Conservation (phyloP, 2,329 filamentous ascomycete genomes). For the Waltergamsia citrina region DNA sequence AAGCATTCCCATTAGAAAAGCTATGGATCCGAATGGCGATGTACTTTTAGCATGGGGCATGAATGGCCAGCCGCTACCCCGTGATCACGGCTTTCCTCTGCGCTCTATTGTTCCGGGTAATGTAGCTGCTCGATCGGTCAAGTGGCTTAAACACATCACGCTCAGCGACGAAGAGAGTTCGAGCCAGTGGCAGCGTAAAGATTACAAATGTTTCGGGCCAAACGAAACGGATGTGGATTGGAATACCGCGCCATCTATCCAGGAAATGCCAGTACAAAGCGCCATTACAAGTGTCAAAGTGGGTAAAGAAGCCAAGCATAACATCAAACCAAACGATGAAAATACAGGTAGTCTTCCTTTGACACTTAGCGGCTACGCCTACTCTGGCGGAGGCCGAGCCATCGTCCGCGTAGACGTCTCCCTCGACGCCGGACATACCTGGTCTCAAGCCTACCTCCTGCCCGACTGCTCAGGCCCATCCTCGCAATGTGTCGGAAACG, state of each 20-base stretch:
- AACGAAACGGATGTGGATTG: conserved; percentile 52
- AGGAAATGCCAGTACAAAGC: conserved; percentile 59
- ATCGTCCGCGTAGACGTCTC: conserved; percentile 61
- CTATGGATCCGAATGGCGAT: conserved; percentile 50
- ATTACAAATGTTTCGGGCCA: conserved; percentile 62
- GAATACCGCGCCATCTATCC: conserved; percentile 53
- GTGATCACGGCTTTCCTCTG: conserved; percentile 58
- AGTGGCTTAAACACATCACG: conserved; percentile 57
- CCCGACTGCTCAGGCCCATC: conserved; percentile 30
- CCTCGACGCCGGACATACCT: conserved; percentile 52
- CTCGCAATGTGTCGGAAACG: conserved; percentile 29
- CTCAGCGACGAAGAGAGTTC: conserved; percentile 57
- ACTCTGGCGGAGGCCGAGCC: conserved; percentile 55
- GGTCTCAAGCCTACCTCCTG: conserved; percentile 53
- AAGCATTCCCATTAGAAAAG: conserved; percentile 50
- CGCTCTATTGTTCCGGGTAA: conserved; percentile 54
- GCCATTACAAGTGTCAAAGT: conserved; percentile 48
- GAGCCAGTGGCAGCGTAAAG: conserved; percentile 55
- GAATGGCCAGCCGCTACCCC: conserved; percentile 54
- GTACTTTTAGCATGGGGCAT: conserved; percentile 59
- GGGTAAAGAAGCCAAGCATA: too few species aligned
- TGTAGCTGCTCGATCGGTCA: conserved; percentile 58
- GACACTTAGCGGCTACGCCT: conserved; percentile 51
- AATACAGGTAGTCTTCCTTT: too few species aligned
- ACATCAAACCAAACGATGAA: too few species aligned